Percentiles rank a stretch among this genome's conserved stretches.
phyloP scores from a whole-genome alignment of 225 moss, liverwort and hornwort species.

The Pleurozium schreberi region DNA sequence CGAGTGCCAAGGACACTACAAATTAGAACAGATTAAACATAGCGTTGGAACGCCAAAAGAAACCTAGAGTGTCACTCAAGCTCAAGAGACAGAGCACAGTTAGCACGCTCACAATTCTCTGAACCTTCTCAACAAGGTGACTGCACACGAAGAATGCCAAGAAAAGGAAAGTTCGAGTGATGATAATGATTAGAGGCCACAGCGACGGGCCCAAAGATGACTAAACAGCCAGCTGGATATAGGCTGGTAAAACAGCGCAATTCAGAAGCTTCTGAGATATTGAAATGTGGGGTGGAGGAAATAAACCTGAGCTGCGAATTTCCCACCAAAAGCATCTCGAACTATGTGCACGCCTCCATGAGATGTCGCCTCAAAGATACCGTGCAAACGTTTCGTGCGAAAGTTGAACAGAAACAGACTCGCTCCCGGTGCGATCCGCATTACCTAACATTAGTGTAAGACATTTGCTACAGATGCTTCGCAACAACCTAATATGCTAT shows the following conservation, averaged over 20 bases:
- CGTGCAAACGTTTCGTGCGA: slow-evolving; percentile 47
- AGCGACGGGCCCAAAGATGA: neutral
- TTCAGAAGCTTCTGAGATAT: neutral
- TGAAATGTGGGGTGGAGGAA: neutral
- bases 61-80: neutral
- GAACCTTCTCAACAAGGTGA: neutral
- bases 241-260: neutral
- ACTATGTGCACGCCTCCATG: slow-evolving; percentile 56
- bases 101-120: neutral
- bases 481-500: neutral
- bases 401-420: slow-evolving; percentile 76
- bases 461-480: neutral
- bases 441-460: slow-evolving; percentile 20
- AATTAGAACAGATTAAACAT: neutral
- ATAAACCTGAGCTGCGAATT: slow-evolving; percentile 21
- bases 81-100: neutral
- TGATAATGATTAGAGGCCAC: neutral
- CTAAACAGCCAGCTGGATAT: neutral
- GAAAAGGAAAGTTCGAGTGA: neutral
- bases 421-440: slow-evolving; percentile 71
- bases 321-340: slow-evolving; percentile 55
- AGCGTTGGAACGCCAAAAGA: neutral
- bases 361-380: slow-evolving; percentile 66
- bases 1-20: neutral
- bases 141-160: neutral